phyloP scores from a whole-genome alignment of 148 eudicot species.

The Cornus florida region DNA sequence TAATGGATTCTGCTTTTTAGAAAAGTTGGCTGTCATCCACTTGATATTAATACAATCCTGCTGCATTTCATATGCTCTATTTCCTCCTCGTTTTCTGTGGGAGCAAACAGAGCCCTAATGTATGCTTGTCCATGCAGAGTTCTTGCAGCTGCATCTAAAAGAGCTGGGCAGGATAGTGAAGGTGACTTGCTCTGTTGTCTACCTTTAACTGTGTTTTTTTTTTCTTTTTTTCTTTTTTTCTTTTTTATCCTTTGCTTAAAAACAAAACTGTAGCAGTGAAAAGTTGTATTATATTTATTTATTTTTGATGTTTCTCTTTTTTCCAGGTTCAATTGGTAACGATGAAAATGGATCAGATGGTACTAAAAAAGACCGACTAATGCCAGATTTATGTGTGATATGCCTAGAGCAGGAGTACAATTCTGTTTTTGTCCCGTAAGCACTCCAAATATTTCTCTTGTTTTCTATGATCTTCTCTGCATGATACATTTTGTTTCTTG shows the following conservation, averaged over 20 bases:
- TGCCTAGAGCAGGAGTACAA: slow-evolving; percentile 95
- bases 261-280: neutral
- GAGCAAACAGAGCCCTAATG: neutral
- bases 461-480: neutral
- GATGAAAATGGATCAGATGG: slow-evolving; percentile 65
- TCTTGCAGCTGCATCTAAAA: slow-evolving; percentile 86
- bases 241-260: neutral
- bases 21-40: neutral
- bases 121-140: slow-evolving; percentile 51
- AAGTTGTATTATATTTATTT: neutral
- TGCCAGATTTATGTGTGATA: slow-evolving; percentile 97
- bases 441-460: neutral
- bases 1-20: neutral
- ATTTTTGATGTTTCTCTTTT: slow-evolving; percentile 9
- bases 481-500: neutral
- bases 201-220: neutral
- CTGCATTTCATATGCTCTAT: neutral
- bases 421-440: slow-evolving; percentile 99
- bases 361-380: slow-evolving; percentile 51
- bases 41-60: neutral
- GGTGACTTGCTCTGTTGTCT: slow-evolving; percentile 35
- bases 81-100: neutral
- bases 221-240: neutral
- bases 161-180: slow-evolving; percentile 53
- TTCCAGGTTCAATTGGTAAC: slow-evolving; percentile 50